These are phyloP conservation scores for Fusarium transvaalense DNA, from an alignment of 2,329 filamentous ascomycete species.

Conservation along the genomic window DNA sequence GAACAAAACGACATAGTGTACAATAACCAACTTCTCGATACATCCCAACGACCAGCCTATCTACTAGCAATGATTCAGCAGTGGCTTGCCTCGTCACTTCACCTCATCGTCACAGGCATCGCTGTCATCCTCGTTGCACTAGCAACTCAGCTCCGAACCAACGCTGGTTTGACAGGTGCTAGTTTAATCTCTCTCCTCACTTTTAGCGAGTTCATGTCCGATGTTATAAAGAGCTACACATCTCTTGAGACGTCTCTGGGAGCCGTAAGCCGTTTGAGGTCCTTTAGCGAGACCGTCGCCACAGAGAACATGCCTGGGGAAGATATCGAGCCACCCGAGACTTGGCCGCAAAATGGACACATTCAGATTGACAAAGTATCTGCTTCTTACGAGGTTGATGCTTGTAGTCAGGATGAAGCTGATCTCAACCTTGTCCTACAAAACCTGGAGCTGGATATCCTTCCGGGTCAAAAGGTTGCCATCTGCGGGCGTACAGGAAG, in stretches of 20 bases:
- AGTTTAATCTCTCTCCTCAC: slow-evolving; percentile 53
- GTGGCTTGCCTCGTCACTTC: slow-evolving; percentile 66
- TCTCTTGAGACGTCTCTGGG: slow-evolving; percentile 41
- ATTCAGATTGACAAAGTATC: slow-evolving; percentile 52
- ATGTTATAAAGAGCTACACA: slow-evolving; percentile 42
- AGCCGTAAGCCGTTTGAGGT: slow-evolving; percentile 40
- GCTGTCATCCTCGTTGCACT: slow-evolving; percentile 62
- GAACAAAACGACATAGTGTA: slow-evolving; percentile 48
- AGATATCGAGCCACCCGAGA: slow-evolving; percentile 32
- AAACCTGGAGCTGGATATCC: slow-evolving; percentile 48
- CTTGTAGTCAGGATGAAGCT: not conserved
- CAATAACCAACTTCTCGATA: slow-evolving; percentile 64
- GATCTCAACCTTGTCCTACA: slow-evolving; percentile 43
- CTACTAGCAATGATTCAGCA: slow-evolving; percentile 68
- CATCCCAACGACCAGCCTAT: slow-evolving; percentile 69
- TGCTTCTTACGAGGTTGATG: slow-evolving; percentile 50
- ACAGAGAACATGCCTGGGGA: slow-evolving; percentile 43
- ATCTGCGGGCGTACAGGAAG: slow-evolving; percentile 57
- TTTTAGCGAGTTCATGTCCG: slow-evolving; percentile 45
- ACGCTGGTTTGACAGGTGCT: slow-evolving; percentile 52
- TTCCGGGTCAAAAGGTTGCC: slow-evolving; percentile 52
- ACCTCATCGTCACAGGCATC: slow-evolving; percentile 62
- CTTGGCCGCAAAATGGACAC: slow-evolving; percentile 51
- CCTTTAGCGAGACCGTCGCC: slow-evolving; percentile 44
- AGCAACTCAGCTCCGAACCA: slow-evolving; percentile 58